These are phyloP conservation scores for Sugiyamaella qingdaonensis DNA, from an alignment of 805 yeast species.

Conservation along the genomic window DNA sequence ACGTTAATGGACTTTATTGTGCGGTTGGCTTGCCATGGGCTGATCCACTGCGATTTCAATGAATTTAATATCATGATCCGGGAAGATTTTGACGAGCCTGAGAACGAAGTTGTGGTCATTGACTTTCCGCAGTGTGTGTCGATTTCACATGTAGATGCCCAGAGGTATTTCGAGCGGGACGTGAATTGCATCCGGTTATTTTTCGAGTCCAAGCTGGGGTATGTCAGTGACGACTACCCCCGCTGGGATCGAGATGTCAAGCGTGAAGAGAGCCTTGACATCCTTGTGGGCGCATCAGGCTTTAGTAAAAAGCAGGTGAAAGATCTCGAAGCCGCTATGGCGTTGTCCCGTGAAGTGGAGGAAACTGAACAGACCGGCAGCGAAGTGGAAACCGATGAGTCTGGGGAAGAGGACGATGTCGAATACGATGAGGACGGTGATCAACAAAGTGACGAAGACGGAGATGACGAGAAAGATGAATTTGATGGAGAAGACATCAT, in stretches of 20 bases:
- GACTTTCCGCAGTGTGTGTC: constrained; percentile 99
- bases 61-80: constrained; percentile 91
- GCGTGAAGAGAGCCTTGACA: constrained; percentile 68
- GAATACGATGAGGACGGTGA: constrained; percentile 37
- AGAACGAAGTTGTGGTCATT: constrained; percentile 78
- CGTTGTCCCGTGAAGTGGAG: constrained; percentile 34
- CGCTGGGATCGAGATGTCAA: constrained; percentile 69
- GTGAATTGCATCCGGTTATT: constrained; percentile 84
- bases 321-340: constrained; percentile 75
- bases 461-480: constrained; percentile 19
- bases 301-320: constrained; percentile 54
- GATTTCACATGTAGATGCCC: constrained; percentile 85
- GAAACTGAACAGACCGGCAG: constrained; percentile 26
- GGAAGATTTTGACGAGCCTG: constrained; percentile 43
- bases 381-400: constrained; percentile 38
- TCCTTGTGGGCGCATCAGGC: constrained; percentile 91
- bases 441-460: constrained; percentile 37
- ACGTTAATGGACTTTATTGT: constrained; percentile 86
- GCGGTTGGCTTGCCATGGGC: constrained; percentile 76
- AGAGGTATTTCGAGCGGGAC: constrained; percentile 83
- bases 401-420: constrained; percentile 40
- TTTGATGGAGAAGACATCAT: constrained; percentile 33
- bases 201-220: constrained; percentile 73
- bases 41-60: constrained; percentile 96
- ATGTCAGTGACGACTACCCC: constrained; percentile 79